These are phyloP conservation scores for Quillaja saponaria DNA, from an alignment of 306 rosid species.

Conservation along the genomic window DNA sequence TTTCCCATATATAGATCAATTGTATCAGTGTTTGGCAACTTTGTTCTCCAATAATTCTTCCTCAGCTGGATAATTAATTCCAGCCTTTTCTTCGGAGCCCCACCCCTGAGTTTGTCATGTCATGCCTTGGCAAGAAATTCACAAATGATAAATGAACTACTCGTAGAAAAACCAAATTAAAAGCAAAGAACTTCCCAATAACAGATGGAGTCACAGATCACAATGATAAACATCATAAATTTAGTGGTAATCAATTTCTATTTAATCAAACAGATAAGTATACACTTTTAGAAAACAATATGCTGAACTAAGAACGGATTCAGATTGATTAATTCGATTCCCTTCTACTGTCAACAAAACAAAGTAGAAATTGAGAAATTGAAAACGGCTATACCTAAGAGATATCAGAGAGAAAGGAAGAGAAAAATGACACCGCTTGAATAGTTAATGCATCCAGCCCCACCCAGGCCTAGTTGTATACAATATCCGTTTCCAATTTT, in stretches of 20 bases:
- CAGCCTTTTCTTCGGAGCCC: slow-evolving; percentile 71
- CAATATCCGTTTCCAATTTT: slow-evolving; percentile 36
- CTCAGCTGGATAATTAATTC: slow-evolving; percentile 56
- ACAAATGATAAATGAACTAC: background rate
- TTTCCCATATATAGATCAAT: slow-evolving; percentile 80
- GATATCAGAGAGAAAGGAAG: slow-evolving; percentile 83
- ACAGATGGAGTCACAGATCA: background rate
- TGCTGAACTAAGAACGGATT: background rate
- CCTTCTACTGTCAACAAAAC: slow-evolving; percentile 11
- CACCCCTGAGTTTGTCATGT: slow-evolving; percentile 67
- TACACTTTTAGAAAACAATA: background rate
- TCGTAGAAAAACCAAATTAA: slow-evolving; percentile 5
- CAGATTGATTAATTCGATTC: background rate
- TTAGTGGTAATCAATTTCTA: background rate
- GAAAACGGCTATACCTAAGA: slow-evolving; percentile 48
- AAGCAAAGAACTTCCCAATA: background rate
- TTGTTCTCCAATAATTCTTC: slow-evolving; percentile 55
- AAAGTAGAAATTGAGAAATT: background rate
- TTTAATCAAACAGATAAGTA: background rate
- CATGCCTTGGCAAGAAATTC: slow-evolving; percentile 55
- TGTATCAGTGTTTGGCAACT: slow-evolving; percentile 75
- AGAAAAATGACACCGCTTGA: slow-evolving; percentile 87
- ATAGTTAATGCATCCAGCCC: slow-evolving; percentile 83
- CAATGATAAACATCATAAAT: background rate
- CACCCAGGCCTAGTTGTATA: slow-evolving; percentile 53